Percentiles rank a stretch among this genome's conserved stretches.
phyloP scores from a whole-genome alignment of 257 asterid genomes.

The Striga asiatica region DNA sequence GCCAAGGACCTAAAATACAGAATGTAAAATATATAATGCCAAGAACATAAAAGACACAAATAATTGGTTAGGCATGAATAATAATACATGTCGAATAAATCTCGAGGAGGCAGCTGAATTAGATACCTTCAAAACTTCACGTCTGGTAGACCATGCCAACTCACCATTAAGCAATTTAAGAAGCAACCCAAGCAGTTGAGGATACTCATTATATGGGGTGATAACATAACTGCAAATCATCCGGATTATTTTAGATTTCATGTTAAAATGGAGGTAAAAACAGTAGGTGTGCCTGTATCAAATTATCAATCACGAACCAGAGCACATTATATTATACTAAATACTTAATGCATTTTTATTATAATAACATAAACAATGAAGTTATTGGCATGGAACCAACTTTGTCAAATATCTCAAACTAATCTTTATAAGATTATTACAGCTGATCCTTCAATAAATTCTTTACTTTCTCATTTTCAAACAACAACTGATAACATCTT shows the following conservation, averaged over 20 bases:
- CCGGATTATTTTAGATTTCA: slow-evolving; percentile 14
- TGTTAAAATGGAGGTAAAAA: slow-evolving; percentile 4
- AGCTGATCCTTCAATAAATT: not conserved
- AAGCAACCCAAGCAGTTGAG: slow-evolving; percentile 88
- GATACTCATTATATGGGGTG: slow-evolving; percentile 89
- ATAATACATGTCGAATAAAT: not conserved
- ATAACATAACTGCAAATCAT: slow-evolving; percentile 69
- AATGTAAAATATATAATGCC: no score
- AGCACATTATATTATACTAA: slow-evolving; percentile 4
- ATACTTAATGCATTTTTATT: not conserved
- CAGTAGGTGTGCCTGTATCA: not conserved
- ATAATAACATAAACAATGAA: not conserved
- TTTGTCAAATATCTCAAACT: not conserved
- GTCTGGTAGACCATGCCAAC: slow-evolving; percentile 98
- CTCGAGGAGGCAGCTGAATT: slow-evolving; percentile 8
- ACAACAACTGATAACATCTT: not conserved
- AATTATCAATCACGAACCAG: slow-evolving; percentile 13
- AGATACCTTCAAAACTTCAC: slow-evolving; percentile 89
- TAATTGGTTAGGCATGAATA: slow-evolving; percentile 15
- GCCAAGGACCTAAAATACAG: slow-evolving; percentile 96
- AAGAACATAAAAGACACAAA: slow-evolving; percentile 53
- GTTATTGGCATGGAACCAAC: not conserved
- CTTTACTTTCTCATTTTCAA: not conserved
- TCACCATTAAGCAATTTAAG: slow-evolving; percentile 91
- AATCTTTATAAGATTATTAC: no score